phyloP scores from a whole-genome alignment of 2,329 filamentous ascomycete species.

The Cladosporium sp. region DNA sequence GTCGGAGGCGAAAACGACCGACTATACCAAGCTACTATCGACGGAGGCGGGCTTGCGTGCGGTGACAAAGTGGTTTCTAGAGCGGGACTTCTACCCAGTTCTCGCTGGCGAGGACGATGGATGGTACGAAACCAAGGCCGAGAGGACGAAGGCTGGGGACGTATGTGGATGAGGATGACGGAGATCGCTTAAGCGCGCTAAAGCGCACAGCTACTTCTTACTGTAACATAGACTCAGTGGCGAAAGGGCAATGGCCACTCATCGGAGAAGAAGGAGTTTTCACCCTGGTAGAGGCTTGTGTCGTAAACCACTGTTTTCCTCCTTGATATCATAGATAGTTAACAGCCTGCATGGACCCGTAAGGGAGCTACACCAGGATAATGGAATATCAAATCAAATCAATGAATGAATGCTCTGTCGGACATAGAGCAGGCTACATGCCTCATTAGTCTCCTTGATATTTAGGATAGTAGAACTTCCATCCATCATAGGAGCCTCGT shows the following conservation, averaged over 20 bases:
- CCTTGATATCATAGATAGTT: too few relatives aligned
- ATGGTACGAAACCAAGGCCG: background rate
- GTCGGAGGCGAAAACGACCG: slow-evolving; percentile 4
- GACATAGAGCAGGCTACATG: too few relatives aligned
- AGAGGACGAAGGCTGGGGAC: background rate
- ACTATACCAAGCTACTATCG: slow-evolving; percentile 1
- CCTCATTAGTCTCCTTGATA: too few relatives aligned
- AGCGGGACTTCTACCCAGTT: background rate
- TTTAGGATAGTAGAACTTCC: too few relatives aligned
- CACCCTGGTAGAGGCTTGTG: too few relatives aligned
- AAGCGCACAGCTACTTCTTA: slow-evolving; percentile 3
- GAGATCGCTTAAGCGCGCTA: slow-evolving; percentile 5
- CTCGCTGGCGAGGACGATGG: background rate
- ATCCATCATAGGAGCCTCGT: too few relatives aligned
- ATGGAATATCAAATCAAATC: slow-evolving; percentile 4
- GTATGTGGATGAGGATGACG: slow-evolving; percentile 3
- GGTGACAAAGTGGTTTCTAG: background rate
- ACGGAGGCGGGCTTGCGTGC: background rate
- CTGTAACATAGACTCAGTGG: slow-evolving; percentile 4
- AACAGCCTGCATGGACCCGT: background rate
- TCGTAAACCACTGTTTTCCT: too few relatives aligned
- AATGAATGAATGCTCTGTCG: too few relatives aligned
- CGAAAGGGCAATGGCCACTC: background rate
- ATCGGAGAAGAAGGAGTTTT: too few relatives aligned
- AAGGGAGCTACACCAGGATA: too few relatives aligned